These are phyloP conservation scores for Hyparrhenia diplandra DNA, from an alignment of 176 grass and related monocot genomes.

Conservation along the genomic window DNA sequence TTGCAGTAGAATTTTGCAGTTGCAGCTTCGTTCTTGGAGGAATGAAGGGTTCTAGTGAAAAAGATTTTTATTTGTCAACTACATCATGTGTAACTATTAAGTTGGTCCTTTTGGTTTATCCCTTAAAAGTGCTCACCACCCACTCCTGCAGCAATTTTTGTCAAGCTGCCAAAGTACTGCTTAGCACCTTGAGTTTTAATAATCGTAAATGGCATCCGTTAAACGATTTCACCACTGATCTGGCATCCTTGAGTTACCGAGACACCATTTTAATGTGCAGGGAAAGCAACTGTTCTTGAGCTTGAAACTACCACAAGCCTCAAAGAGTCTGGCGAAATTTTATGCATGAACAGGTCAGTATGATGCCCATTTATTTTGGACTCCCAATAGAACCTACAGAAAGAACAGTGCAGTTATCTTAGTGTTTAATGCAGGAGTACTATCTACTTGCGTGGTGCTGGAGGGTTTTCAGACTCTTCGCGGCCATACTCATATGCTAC, in stretches of 20 bases:
- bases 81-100: not conserved
- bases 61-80: not conserved
- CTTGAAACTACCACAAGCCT: slow-evolving; percentile 64
- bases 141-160: not conserved
- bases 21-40: not conserved
- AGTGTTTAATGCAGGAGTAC: slow-evolving; percentile 57
- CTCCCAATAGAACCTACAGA: not conserved
- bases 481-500: slow-evolving; percentile 54
- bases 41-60: not conserved
- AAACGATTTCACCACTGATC: not conserved
- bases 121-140: not conserved
- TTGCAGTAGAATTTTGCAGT: not conserved
- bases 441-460: slow-evolving; percentile 76
- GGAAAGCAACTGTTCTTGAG: slow-evolving; percentile 86
- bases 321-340: slow-evolving; percentile 67
- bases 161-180: not conserved
- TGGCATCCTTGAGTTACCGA: not conserved
- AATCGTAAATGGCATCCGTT: not conserved
- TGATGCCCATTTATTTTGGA: not conserved
- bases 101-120: not conserved
- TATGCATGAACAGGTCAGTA: slow-evolving; percentile 93
- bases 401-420: slow-evolving; percentile 17
- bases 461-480: slow-evolving; percentile 89
- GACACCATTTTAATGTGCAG: slow-evolving; percentile 37
- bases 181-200: not conserved